Percentiles rank a stretch among this genome's conserved stretches.
Evolutionary conservation across 1,284 basidiomycete genomes (phyloP).

Genomic region (Porodaedalea pini): DNA sequence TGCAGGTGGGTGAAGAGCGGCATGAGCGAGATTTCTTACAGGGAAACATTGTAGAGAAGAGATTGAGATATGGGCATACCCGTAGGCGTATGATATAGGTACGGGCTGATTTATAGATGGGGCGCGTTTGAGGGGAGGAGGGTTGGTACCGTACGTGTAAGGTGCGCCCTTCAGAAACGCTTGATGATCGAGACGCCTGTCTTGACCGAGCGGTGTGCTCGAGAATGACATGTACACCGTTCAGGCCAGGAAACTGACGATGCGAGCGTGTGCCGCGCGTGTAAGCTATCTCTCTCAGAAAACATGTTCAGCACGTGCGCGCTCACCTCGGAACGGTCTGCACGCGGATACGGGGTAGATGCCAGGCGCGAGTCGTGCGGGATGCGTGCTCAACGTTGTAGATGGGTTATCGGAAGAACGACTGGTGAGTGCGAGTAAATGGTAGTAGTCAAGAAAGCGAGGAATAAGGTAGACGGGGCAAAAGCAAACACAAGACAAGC

Average conservation of each 20-base stretch:
- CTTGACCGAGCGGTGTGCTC: constrained; percentile 75
- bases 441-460: not conserved
- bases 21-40: constrained; percentile 12
- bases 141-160: constrained; percentile 30
- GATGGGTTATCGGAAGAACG: not conserved
- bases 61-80: constrained; percentile 40
- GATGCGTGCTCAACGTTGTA: not conserved
- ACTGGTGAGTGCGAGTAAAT: not conserved
- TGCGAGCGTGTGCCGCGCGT: constrained; percentile 15
- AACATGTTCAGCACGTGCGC: constrained; percentile 17
- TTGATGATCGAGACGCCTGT: constrained; percentile 75
- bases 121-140: constrained; percentile 33
- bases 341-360: constrained; percentile 5
- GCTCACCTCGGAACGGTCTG: constrained; percentile 7
- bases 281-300: constrained; percentile 6
- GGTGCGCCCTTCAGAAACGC: constrained; percentile 67
- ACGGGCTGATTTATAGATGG: constrained; percentile 38
- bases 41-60: constrained; percentile 9
- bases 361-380: not conserved
- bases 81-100: constrained; percentile 64
- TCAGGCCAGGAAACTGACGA: constrained; percentile 13
- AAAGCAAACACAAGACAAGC: not conserved
- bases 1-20: constrained; percentile 29
- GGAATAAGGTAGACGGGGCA: not conserved
- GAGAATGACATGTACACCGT: constrained; percentile 73